Conservation (phyloP, 768 basidiomycete species). For the Amanita thiersii region DNA sequence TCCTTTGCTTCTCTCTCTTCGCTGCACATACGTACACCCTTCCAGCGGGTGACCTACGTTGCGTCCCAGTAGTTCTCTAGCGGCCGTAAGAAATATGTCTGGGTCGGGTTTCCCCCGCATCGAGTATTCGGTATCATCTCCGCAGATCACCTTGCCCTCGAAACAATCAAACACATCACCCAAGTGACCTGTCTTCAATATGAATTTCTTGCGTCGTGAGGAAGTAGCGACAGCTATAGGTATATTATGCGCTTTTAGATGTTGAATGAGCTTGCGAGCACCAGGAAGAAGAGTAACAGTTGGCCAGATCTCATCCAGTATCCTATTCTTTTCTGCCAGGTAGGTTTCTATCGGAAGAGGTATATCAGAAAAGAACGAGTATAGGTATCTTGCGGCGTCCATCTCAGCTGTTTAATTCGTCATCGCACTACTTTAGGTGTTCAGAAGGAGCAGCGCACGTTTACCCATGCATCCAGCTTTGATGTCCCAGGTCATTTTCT, state of each 20-base stretch:
- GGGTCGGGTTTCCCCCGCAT: slow-evolving; percentile 74
- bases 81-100: slow-evolving; percentile 74
- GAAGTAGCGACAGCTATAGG: slow-evolving; percentile 83
- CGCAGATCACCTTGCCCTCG: slow-evolving; percentile 59
- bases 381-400: slow-evolving; percentile 55
- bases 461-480: slow-evolving; percentile 88
- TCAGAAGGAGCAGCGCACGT: slow-evolving; percentile 31
- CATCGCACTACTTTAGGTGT: background rate
- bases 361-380: slow-evolving; percentile 73
- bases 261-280: slow-evolving; percentile 55
- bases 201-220: slow-evolving; percentile 55
- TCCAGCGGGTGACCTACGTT: slow-evolving; percentile 44
- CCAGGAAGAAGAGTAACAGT: slow-evolving; percentile 70
- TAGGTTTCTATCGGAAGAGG: slow-evolving; percentile 56
- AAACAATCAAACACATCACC: slow-evolving; percentile 53
- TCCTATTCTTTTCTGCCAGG: slow-evolving; percentile 41
- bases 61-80: slow-evolving; percentile 46
- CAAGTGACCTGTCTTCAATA: slow-evolving; percentile 60
- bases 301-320: slow-evolving; percentile 63
- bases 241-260: slow-evolving; percentile 57
- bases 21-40: slow-evolving; percentile 24
- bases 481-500: slow-evolving; percentile 81
- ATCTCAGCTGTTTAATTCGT: slow-evolving; percentile 42
- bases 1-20: slow-evolving; percentile 47
- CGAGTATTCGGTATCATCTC: slow-evolving; percentile 48